phyloP scores from a whole-genome alignment of 139 green algal genomes.

The Volvox reticuliferus region DNA sequence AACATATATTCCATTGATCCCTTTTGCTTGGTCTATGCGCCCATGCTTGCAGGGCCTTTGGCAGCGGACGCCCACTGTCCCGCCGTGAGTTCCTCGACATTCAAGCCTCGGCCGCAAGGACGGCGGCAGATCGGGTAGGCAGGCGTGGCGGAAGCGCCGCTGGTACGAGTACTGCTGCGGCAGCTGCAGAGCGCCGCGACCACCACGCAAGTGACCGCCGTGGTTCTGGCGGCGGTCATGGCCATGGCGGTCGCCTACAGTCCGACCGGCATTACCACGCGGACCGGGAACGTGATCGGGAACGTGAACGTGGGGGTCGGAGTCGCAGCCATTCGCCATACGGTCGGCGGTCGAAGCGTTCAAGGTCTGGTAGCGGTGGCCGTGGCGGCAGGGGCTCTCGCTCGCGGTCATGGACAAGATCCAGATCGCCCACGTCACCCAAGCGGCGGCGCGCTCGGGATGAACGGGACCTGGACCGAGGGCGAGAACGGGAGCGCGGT shows the following conservation, averaged over 20 bases:
- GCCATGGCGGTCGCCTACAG: neutral
- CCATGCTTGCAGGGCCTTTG: conserved; percentile 23
- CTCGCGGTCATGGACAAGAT: neutral
- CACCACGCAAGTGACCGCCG: neutral
- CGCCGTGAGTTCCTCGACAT: conserved; percentile 38
- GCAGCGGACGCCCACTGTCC: conserved; percentile 31
- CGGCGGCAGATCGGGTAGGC: neutral
- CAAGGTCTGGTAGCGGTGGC: conserved; percentile 20
- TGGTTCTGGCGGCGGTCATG: neutral
- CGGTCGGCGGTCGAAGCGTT: conserved; percentile 29
- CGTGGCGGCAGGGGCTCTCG: neutral
- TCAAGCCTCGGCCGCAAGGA: neutral
- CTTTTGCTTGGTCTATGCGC: no score
- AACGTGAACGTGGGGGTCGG: neutral
- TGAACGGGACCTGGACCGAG: neutral
- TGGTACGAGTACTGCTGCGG: neutral
- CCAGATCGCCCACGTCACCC: neutral
- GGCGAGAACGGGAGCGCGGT: neutral
- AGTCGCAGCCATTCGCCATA: conserved; percentile 27
- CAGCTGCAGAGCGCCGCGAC: neutral
- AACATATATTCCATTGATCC: no score
- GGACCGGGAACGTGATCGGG: neutral
- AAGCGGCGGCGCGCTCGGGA: conserved; percentile 19
- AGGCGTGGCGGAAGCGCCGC: neutral
- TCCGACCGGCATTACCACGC: neutral